A percentile compares a stretch with the other conserved stretches of the same genome.
phyloP scores from a whole-genome alignment of 768 basidiomycete species.

The Leccinellum rugosiceps region DNA sequence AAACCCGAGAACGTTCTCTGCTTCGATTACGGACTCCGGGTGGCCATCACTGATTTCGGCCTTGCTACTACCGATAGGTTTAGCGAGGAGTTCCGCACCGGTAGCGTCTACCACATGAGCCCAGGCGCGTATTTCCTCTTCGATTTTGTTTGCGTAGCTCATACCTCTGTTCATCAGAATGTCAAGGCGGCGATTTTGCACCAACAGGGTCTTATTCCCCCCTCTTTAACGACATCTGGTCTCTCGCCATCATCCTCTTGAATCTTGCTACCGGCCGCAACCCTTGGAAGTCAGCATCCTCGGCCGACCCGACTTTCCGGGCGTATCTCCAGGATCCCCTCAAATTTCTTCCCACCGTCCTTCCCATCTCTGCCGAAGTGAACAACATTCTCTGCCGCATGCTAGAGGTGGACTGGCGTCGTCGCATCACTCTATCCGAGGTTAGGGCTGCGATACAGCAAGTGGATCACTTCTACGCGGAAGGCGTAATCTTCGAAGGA shows the following conservation, averaged over 20 bases:
- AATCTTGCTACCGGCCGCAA: conserved; percentile 94
- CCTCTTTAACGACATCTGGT: conserved; percentile 92
- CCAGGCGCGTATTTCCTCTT: conserved; percentile 55
- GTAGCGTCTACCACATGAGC: conserved; percentile 98
- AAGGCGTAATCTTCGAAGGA: conserved; percentile 75
- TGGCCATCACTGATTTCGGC: conserved; percentile 94
- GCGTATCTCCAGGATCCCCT: conserved; percentile 76
- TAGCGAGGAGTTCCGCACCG: conserved; percentile 88
- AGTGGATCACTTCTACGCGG: conserved; percentile 65
- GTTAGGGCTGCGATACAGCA: conserved; percentile 55
- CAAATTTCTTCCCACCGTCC: conserved; percentile 80
- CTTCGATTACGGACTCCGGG: conserved; percentile 68
- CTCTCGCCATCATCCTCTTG: conserved; percentile 91
- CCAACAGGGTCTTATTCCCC: conserved; percentile 75
- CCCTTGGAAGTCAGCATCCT: conserved; percentile 89
- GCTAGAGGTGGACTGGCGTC: conserved; percentile 65
- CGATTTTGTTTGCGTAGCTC: conserved; percentile 10
- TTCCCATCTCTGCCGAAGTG: conserved; percentile 73
- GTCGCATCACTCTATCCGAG: conserved; percentile 44
- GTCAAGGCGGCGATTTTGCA: conserved; percentile 70
- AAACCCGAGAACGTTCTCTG: conserved; percentile 97
- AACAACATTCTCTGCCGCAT: conserved; percentile 74
- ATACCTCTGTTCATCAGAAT: conserved; percentile 54
- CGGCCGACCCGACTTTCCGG: conserved; percentile 83
- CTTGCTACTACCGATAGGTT: conserved; percentile 84